These are phyloP conservation scores for Dryadomyces sulphureus DNA, from an alignment of 2,329 filamentous ascomycete species.

Conservation along the genomic window DNA sequence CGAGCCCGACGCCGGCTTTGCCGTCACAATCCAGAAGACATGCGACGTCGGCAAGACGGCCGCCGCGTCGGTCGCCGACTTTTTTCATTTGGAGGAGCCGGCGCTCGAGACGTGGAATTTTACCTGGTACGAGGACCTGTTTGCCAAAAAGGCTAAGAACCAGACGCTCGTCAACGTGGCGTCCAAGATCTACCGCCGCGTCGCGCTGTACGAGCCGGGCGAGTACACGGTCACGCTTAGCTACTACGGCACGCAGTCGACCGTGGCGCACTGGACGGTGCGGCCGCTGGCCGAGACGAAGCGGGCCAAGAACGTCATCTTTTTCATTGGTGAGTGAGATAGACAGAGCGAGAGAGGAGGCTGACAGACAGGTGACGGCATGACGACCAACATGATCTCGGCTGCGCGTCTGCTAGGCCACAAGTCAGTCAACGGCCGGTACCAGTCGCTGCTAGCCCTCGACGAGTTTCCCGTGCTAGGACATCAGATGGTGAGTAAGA, in stretches of 20 bases:
- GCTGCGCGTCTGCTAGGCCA: conserved; percentile 70
- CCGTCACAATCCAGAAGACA: neutral
- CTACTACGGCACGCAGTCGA: conserved; percentile 60
- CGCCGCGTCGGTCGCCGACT: conserved; percentile 3
- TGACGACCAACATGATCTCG: conserved; percentile 66
- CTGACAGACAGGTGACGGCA: conserved; percentile 39
- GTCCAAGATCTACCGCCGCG: conserved; percentile 60
- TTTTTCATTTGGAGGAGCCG: conserved; percentile 10
- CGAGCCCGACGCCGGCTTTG: conserved; percentile 10
- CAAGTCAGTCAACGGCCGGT: conserved; percentile 73
- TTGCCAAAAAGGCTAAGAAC: conserved; percentile 54
- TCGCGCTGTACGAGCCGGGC: conserved; percentile 65
- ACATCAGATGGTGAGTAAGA: conserved; percentile 52
- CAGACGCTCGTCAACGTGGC: conserved; percentile 67
- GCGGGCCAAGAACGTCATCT: conserved; percentile 71
- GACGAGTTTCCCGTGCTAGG: conserved; percentile 77
- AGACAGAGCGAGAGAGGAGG: neutral
- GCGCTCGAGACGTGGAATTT: conserved; percentile 61
- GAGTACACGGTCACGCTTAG: conserved; percentile 61
- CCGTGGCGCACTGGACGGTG: conserved; percentile 63
- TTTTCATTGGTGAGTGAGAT: conserved; percentile 44
- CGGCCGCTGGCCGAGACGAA: conserved; percentile 52
- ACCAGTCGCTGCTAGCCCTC: conserved; percentile 59
- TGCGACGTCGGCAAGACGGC: neutral
- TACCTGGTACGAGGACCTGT: conserved; percentile 73